Percentiles rank a stretch among this genome's conserved stretches.
Evolutionary conservation across 2,329 filamentous ascomycete species (phyloP).

Genomic region (Pestalotiopsis sp.): DNA sequence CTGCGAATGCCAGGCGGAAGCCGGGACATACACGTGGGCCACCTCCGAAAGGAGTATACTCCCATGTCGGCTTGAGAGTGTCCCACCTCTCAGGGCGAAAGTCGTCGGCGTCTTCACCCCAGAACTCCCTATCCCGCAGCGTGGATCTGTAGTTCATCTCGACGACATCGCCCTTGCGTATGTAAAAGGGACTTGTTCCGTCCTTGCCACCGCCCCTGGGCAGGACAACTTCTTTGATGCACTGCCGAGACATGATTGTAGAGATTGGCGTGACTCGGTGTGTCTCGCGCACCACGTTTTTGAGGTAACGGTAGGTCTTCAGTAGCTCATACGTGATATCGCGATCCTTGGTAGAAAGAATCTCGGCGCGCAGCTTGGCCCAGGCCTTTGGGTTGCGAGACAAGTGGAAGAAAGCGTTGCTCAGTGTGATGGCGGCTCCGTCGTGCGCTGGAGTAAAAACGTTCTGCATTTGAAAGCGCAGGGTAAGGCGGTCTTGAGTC

Average conservation of each 20-base stretch:
- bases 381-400: slow-evolving; percentile 7
- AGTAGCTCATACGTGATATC: slow-evolving; percentile 8
- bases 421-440: slow-evolving; percentile 24
- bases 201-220: slow-evolving; percentile 17
- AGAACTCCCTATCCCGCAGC: slow-evolving; percentile 19
- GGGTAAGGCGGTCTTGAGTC: slow-evolving; percentile 18
- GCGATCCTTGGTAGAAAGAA: slow-evolving; percentile 10
- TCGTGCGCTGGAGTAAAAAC: slow-evolving; percentile 27
- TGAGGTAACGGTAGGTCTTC: background rate
- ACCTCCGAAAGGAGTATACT: slow-evolving; percentile 58
- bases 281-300: slow-evolving; percentile 19
- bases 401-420: slow-evolving; percentile 8
- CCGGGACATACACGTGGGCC: slow-evolving; percentile 56
- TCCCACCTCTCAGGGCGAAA: slow-evolving; percentile 25
- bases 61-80: slow-evolving; percentile 44
- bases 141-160: slow-evolving; percentile 18
- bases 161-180: slow-evolving; percentile 17
- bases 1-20: slow-evolving; percentile 61
- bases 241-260: slow-evolving; percentile 17
- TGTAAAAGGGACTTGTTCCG: slow-evolving; percentile 14
- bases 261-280: background rate
- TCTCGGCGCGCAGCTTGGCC: slow-evolving; percentile 4
- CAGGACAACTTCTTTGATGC: slow-evolving; percentile 16
- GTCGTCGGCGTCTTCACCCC: slow-evolving; percentile 20
- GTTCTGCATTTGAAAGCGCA: slow-evolving; percentile 27